phyloP scores from a whole-genome alignment of 495 filamentous ascomycete species.

The Penicillium waksmanii region DNA sequence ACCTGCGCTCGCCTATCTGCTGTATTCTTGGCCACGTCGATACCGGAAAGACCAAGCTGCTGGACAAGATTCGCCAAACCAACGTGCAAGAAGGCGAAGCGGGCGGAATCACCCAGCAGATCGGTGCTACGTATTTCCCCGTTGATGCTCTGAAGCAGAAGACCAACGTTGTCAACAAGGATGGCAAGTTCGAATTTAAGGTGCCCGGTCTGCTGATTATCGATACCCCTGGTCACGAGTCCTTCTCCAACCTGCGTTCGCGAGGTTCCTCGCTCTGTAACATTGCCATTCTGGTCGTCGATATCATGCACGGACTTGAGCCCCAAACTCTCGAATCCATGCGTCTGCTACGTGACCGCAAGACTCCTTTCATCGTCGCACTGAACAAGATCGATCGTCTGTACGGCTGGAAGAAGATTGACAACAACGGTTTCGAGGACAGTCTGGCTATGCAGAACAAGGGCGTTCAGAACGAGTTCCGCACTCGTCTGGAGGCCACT shows the following conservation, averaged over 20 bases:
- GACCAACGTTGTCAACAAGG: conserved; percentile 89
- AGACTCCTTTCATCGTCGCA: conserved; percentile 98
- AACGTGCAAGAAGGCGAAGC: conserved; percentile 99
- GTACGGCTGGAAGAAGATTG: conserved; percentile 96
- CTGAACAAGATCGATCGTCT: conserved; percentile 99
- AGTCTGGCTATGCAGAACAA: conserved; percentile 89
- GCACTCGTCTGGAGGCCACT: conserved; percentile 83
- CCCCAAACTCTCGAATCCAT: conserved; percentile 98
- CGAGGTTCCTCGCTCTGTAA: conserved; percentile 97
- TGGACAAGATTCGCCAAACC: conserved; percentile 98
- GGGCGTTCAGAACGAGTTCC: conserved; percentile 93
- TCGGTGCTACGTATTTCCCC: conserved; percentile 99
- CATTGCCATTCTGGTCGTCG: conserved; percentile 98
- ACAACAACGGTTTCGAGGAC: conserved; percentile 97
- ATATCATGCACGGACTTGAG: conserved; percentile 99
- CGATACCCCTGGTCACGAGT: conserved; percentile 99
- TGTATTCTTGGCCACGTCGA: conserved; percentile 99
- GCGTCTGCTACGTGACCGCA: conserved; percentile 86
- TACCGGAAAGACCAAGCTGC: conserved; percentile 98
- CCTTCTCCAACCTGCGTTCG: conserved; percentile 96
- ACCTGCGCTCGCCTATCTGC: conserved; percentile 97
- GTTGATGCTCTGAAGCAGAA: conserved; percentile 90
- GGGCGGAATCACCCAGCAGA: conserved; percentile 99
- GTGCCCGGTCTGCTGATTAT: conserved; percentile 96
- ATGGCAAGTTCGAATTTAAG: conserved; percentile 93